Percentiles rank a stretch among this genome's conserved stretches.
These are phyloP conservation scores for Allantophomopsis lycopodina DNA, from an alignment of 2,329 filamentous ascomycete genomes.

Conservation along the genomic window DNA sequence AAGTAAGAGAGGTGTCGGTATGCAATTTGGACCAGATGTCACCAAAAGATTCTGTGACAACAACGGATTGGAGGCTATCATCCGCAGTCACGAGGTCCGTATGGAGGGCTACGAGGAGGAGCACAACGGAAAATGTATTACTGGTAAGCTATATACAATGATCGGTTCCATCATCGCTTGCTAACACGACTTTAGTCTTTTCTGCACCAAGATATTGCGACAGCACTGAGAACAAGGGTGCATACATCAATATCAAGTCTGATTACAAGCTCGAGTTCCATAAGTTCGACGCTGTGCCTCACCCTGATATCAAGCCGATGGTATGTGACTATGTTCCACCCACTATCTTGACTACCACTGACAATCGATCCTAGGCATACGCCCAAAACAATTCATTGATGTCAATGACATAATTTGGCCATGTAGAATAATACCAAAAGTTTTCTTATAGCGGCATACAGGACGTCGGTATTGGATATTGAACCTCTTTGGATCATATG, in stretches of 20 bases:
- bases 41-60: constrained; percentile 95
- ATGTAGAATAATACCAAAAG: neutral
- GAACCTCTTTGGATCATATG: neutral
- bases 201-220: constrained; percentile 97
- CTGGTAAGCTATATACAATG: constrained; percentile 38
- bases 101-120: constrained; percentile 99
- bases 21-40: constrained; percentile 94
- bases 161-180: constrained; percentile 7
- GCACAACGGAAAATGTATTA: constrained; percentile 91
- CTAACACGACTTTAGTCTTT: constrained; percentile 49
- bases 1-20: constrained; percentile 89
- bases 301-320: constrained; percentile 93
- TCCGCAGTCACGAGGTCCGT: constrained; percentile 92
- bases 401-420: constrained; percentile 54
- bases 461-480: neutral
- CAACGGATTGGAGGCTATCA: constrained; percentile 88
- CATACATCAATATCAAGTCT: constrained; percentile 91
- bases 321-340: constrained; percentile 24
- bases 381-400: constrained; percentile 64
- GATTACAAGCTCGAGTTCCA: constrained; percentile 87
- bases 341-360: constrained; percentile 1
- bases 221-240: constrained; percentile 93
- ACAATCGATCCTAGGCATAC: constrained; percentile 46
- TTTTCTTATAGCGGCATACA: neutral
- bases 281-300: constrained; percentile 91